Percentiles rank a stretch among this genome's conserved stretches.
These are phyloP conservation scores for Breviolum minutum DNA, from an alignment of 73 alveolate genomes.

Conservation along the genomic window DNA sequence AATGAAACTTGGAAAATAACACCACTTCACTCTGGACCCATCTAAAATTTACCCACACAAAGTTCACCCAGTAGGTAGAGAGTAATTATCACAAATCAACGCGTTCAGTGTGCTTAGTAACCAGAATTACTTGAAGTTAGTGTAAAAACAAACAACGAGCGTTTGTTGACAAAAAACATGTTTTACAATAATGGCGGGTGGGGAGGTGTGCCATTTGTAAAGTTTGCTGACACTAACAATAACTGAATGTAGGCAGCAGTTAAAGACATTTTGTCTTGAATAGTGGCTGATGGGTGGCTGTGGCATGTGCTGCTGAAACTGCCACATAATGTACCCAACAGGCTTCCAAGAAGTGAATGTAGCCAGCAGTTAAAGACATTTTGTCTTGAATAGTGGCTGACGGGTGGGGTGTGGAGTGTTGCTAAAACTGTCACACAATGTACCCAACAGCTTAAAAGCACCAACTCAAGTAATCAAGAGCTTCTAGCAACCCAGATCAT, in stretches of 20 bases:
- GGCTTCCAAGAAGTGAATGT: background rate
- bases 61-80: too few species aligned
- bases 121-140: too few species aligned
- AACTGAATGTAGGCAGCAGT: background rate
- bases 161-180: too few species aligned
- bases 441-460: background rate
- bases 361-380: background rate
- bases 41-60: too few species aligned
- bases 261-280: background rate
- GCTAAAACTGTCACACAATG: too few species aligned
- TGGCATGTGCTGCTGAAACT: background rate
- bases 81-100: too few species aligned
- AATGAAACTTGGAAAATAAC: too few species aligned
- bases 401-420: too few species aligned
- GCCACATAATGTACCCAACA: background rate
- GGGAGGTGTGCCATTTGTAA: background rate
- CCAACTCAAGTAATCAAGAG: background rate
- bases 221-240: background rate
- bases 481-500: background rate
- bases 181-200: too few species aligned
- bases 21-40: too few species aligned
- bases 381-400: background rate
- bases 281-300: background rate
- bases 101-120: too few species aligned
- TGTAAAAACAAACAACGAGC: too few species aligned